Conservation (phyloP, 257 asterid genomes). For the Jacaranda mimosifolia region DNA sequence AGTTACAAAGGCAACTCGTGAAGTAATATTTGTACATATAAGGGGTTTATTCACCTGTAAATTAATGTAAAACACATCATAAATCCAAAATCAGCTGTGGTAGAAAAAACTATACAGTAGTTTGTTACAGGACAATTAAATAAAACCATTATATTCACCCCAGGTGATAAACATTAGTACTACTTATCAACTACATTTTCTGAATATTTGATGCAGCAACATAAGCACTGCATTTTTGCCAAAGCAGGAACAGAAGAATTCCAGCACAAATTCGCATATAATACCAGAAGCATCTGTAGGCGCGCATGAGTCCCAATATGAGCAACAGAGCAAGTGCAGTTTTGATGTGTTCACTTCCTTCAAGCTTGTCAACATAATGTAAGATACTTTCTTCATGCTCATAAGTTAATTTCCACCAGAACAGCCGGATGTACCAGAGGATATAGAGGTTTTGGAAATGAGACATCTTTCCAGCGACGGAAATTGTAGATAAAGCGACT, state of each 20-base stretch:
- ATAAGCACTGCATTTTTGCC: conserved; percentile 20
- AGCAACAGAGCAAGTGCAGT: conserved; percentile 79
- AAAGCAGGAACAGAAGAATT: conserved; percentile 17
- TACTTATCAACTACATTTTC: conserved; percentile 20
- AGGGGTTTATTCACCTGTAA: conserved; percentile 4
- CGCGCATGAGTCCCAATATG: conserved; percentile 89
- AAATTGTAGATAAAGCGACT: conserved; percentile 87
- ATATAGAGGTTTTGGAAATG: conserved; percentile 89
- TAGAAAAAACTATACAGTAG: conserved; percentile 23
- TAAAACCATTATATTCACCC: not conserved
- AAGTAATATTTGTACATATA: not conserved
- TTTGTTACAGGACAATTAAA: not conserved
- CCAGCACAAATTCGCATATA: conserved; percentile 20
- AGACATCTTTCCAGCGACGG: conserved; percentile 81
- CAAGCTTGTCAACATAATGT: conserved; percentile 70
- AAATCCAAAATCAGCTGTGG: not conserved
- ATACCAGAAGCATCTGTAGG: conserved; percentile 89
- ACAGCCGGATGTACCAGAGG: conserved; percentile 96
- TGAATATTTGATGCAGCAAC: conserved; percentile 19
- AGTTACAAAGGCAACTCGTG: not conserved
- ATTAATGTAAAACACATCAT: conserved; percentile 16
- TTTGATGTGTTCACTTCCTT: conserved; percentile 61
- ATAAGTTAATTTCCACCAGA: conserved; percentile 82
- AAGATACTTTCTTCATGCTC: conserved; percentile 82
- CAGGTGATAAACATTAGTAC: not conserved